Evolutionary conservation across 2,329 filamentous ascomycete species (phyloP).

Genomic region (Paecilomyces sp.): DNA sequence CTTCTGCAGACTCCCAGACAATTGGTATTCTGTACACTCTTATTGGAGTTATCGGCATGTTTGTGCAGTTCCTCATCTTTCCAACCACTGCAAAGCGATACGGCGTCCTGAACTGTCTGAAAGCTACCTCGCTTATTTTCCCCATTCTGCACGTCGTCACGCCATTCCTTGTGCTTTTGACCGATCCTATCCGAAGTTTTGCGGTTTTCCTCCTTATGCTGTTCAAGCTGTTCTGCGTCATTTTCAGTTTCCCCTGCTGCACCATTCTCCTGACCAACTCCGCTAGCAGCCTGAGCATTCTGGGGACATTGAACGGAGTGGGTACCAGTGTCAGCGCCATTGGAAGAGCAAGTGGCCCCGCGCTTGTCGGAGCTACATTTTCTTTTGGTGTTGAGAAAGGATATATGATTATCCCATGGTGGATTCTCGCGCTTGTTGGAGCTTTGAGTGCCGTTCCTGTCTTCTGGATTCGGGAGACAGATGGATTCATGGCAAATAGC

Average conservation of each 20-base stretch:
- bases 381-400: constrained; percentile 67
- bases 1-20: constrained; percentile 52
- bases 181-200: constrained; percentile 46
- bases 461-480: constrained; percentile 66
- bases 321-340: constrained; percentile 76
- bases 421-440: constrained; percentile 61
- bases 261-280: constrained; percentile 90
- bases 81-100: constrained; percentile 65
- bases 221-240: constrained; percentile 65
- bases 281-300: constrained; percentile 63
- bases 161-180: constrained; percentile 67
- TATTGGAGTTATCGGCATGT: constrained; percentile 70
- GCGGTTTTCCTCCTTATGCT: constrained; percentile 62
- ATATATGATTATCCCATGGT: constrained; percentile 75
- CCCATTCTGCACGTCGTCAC: constrained; percentile 74
- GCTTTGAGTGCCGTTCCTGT: constrained; percentile 62
- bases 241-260: constrained; percentile 81
- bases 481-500: constrained; percentile 51
- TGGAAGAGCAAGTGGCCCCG: constrained; percentile 72
- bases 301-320: constrained; percentile 86
- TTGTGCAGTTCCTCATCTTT: constrained; percentile 82
- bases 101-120: constrained; percentile 69
- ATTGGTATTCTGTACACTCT: constrained; percentile 83
- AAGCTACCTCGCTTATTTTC: constrained; percentile 58
- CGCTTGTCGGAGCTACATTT: constrained; percentile 64